A percentile compares a stretch with the other conserved stretches of the same genome.
Evolutionary conservation across 768 basidiomycete species (phyloP).

Genomic region (Lyophyllum shimeji): DNA sequence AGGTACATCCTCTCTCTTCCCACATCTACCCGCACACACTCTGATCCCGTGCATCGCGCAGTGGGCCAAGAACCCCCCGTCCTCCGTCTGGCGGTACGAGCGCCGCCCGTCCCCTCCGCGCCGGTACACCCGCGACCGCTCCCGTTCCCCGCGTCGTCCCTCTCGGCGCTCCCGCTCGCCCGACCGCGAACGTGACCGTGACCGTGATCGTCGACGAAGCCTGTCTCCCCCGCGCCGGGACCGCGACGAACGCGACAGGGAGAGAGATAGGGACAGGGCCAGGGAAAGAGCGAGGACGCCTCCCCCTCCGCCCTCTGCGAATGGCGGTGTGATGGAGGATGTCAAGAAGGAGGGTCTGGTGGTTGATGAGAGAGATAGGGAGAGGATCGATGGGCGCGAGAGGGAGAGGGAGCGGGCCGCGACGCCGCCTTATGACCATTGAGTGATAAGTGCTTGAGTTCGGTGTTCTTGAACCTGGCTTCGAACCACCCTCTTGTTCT

Average conservation of each 20-base stretch:
- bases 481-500: not conserved
- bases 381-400: not conserved
- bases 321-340: too few relatives aligned
- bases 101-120: constrained; percentile 49
- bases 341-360: not conserved
- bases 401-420: constrained; percentile 9
- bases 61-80: constrained; percentile 86
- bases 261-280: constrained; percentile 27
- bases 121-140: constrained; percentile 29
- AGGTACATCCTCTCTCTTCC: constrained; percentile 39
- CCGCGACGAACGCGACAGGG: not conserved
- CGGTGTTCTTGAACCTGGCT: not conserved
- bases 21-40: not conserved
- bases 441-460: not conserved
- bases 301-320: constrained; percentile 22
- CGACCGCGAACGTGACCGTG: constrained; percentile 42
- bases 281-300: constrained; percentile 46
- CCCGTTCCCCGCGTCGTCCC: constrained; percentile 38
- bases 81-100: constrained; percentile 79
- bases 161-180: constrained; percentile 53
- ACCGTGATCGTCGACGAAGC: constrained; percentile 29
- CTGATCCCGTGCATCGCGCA: constrained; percentile 22
- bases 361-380: too few relatives aligned
- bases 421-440: constrained; percentile 15
- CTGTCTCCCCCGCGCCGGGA: constrained; percentile 11